Conservation (phyloP, 306 rosid species). For the Malus orientalis region DNA sequence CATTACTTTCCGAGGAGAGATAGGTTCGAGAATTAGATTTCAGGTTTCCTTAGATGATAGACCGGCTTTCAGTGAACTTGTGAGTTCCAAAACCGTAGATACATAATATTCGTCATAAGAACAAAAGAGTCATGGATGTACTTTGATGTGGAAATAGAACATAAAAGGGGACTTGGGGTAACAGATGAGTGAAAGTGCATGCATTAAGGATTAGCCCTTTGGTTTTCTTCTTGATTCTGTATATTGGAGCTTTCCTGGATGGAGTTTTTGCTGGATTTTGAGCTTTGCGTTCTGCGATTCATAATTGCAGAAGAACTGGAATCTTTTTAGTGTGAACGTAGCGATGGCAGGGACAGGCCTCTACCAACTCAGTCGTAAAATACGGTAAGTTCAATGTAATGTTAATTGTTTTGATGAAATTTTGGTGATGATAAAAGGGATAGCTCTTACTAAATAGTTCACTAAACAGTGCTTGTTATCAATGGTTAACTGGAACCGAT, state of each 20-base stretch:
- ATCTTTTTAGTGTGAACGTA: conserved; percentile 73
- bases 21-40: neutral
- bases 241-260: neutral
- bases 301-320: conserved; percentile 86
- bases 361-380: conserved; percentile 81
- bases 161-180: neutral
- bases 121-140: neutral
- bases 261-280: neutral
- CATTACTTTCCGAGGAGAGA: neutral
- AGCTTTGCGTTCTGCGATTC: neutral
- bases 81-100: neutral
- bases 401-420: neutral
- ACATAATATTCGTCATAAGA: neutral
- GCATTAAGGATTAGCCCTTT: neutral
- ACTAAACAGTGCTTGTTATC: neutral
- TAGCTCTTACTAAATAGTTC: neutral
- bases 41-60: neutral
- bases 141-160: neutral
- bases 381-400: conserved; percentile 39
- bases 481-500: neutral
- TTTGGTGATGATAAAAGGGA: neutral
- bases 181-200: neutral
- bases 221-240: neutral
- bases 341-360: conserved; percentile 94
- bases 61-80: neutral